A percentile compares a stretch with the other conserved stretches of the same genome.
Evolutionary conservation across 2,329 filamentous ascomycete genomes (phyloP).

Genomic region (Hypoxylon sp.): DNA sequence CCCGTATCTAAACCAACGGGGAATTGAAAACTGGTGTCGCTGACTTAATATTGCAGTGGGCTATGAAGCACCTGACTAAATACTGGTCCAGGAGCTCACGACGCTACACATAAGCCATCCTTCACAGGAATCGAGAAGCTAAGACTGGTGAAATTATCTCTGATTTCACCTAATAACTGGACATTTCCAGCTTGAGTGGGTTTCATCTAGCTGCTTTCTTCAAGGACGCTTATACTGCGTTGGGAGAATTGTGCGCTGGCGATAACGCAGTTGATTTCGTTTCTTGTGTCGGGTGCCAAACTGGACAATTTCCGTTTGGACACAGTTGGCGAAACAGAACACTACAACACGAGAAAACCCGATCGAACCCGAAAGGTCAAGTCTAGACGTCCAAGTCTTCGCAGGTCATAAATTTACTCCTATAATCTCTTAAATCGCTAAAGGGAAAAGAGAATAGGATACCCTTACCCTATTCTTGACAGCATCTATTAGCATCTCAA

Average conservation of each 20-base stretch:
- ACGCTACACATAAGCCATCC: background rate
- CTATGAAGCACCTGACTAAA: background rate
- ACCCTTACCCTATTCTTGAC: background rate
- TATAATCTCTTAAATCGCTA: background rate
- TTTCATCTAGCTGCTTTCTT: background rate
- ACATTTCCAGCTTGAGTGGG: background rate
- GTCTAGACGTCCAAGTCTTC: background rate
- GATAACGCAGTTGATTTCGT: background rate
- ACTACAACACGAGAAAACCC: slow-evolving; percentile 4
- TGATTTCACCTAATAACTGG: background rate
- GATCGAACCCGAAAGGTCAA: slow-evolving; percentile 1
- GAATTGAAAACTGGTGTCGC: background rate
- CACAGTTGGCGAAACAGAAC: background rate
- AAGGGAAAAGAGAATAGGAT: background rate
- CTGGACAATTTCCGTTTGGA: background rate
- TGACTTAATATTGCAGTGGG: slow-evolving; percentile 11
- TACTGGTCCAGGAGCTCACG: background rate
- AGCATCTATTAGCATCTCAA: background rate
- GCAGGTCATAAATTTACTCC: background rate
- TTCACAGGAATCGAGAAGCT: background rate
- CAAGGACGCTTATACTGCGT: background rate
- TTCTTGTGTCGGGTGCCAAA: background rate
- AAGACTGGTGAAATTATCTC: background rate
- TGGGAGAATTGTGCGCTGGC: background rate
- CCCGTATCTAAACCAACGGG: background rate